Percentiles rank a stretch among this genome's conserved stretches.
Evolutionary conservation across 2,329 filamentous ascomycete genomes (phyloP).

Genomic region (Cytospora piceae): DNA sequence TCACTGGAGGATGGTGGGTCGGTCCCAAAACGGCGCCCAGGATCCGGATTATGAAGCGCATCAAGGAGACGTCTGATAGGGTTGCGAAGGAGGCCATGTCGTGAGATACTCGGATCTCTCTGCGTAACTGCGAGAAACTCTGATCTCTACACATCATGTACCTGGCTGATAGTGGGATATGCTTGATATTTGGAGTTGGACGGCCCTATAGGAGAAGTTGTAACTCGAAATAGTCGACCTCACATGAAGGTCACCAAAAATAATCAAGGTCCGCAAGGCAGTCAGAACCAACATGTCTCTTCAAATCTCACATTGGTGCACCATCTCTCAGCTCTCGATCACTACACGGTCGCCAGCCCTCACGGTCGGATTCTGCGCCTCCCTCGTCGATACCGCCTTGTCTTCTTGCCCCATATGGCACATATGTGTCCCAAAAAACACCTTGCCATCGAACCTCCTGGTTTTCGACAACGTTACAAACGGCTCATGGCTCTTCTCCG

Average conservation of each 20-base stretch:
- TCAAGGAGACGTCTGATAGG: constrained; percentile 21
- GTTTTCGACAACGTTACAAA: constrained; percentile 89
- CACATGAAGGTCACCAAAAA: neutral
- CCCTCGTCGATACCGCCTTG: constrained; percentile 31
- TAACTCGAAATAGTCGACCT: too few relatives aligned
- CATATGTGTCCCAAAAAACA: constrained; percentile 88
- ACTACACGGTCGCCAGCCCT: constrained; percentile 52
- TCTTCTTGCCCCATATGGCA: constrained; percentile 44
- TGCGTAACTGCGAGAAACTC: neutral
- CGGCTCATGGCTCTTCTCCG: constrained; percentile 77
- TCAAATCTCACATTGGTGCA: neutral
- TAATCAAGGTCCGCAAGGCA: neutral
- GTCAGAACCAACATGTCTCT: neutral
- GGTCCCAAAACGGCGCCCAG: constrained; percentile 64
- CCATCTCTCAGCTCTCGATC: constrained; percentile 30
- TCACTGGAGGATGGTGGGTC: constrained; percentile 66
- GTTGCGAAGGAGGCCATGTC: constrained; percentile 12
- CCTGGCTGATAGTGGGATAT: neutral
- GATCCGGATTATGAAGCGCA: constrained; percentile 54
- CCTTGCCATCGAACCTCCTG: constrained; percentile 78
- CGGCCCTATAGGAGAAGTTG: neutral
- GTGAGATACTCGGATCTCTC: neutral
- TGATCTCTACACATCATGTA: neutral
- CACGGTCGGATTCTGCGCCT: constrained; percentile 49
- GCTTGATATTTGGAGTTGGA: neutral